These are phyloP conservation scores for Arachis monticola DNA, from an alignment of 331 rosid species.

Conservation along the genomic window DNA sequence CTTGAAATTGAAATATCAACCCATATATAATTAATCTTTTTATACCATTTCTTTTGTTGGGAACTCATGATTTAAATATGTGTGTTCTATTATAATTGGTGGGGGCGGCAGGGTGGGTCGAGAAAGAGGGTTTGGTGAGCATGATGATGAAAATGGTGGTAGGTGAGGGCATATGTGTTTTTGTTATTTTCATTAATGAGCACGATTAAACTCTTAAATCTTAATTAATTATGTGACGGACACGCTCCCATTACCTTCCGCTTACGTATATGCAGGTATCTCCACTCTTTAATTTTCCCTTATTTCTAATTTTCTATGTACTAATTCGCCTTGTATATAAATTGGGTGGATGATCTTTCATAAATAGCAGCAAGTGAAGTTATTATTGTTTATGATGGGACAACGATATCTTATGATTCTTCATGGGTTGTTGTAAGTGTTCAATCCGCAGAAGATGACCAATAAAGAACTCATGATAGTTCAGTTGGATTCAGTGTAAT, in stretches of 20 bases:
- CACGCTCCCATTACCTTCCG: conserved; percentile 23
- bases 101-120: conserved; percentile 34
- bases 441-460: not conserved
- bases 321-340: too few relatives aligned
- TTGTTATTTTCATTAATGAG: not conserved
- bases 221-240: conserved; percentile 6
- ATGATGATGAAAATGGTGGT: conserved; percentile 42
- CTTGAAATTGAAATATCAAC: too few relatives aligned
- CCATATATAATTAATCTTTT: too few relatives aligned
- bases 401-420: not conserved
- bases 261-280: conserved; percentile 21
- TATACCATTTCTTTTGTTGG: too few relatives aligned
- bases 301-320: too few relatives aligned
- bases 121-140: conserved; percentile 57
- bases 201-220: not conserved
- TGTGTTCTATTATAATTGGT: not conserved
- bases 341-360: too few relatives aligned
- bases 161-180: conserved; percentile 50
- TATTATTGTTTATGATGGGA: not conserved
- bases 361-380: too few relatives aligned
- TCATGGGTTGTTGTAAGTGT: not conserved
- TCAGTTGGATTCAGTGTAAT: not conserved
- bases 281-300: not conserved
- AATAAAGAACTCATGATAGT: not conserved
- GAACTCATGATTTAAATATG: too few relatives aligned